Evolutionary conservation across 2,329 filamentous ascomycete species (phyloP), one percentile per base, ranked within the genome.

Genomic region (Alternaria gansuensis): DNA sequence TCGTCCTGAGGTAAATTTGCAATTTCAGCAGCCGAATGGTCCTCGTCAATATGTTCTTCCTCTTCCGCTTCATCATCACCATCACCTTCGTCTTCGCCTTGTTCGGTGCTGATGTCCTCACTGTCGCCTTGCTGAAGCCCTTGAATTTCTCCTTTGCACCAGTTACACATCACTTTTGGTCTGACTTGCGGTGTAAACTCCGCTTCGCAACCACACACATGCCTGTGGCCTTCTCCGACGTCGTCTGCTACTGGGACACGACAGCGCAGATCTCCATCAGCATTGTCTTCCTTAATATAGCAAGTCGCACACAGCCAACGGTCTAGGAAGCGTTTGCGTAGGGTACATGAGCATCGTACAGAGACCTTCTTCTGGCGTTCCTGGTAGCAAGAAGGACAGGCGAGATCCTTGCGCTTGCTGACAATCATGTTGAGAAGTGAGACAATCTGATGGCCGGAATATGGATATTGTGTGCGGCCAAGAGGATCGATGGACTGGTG

Each of bases 291-390:
- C 4, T 49, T 31, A 10, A 44, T 31, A 39, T 61, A 63, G 36
- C 66, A 70, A 13, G 37, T 36, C 4, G 66, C n/a, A 37, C 67
- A 70, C 2, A 62, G 26, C 66, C 67, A 70, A 17, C 64, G 61
- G 23, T 64, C 63, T 6, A 70, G 52, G 26, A 67, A 64, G 4
- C 50, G 63, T n/a, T 57, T 55, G n/a, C 60, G 56, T 7, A 70
- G 45, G 14, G 63, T 70, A 40, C 67, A 70, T 8, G 61, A 58
- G 28, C 66, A 68, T 11, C 13, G 43, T 13, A 5, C 24, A 17
- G 37, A n/a, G 8, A n/a, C 34, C 34, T 46, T 14, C n/a, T 41
- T 50, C 10, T 40, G 31, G 3, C 48, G 26, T 31, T 55, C n/a
- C 5, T 46, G 37, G 26, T 64, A 64, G 45, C 66, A 72, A 11